A percentile compares a stretch with the other conserved stretches of the same genome.
These are phyloP conservation scores for Plasmodium sp. DNA, from an alignment of 169 alveolate genomes.

Conservation along the genomic window DNA sequence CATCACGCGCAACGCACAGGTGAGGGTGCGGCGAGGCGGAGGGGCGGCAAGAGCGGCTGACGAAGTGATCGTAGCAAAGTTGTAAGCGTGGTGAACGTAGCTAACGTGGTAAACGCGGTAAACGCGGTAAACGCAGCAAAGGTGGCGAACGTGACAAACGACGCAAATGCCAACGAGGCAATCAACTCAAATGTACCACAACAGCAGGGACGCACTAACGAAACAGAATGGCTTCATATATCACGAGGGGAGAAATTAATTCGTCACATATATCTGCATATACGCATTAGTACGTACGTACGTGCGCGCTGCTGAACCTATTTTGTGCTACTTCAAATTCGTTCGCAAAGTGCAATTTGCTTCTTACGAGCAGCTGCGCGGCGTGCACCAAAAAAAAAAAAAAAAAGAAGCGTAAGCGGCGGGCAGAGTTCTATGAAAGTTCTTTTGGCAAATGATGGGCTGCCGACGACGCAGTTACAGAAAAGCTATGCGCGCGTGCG, in stretches of 20 bases:
- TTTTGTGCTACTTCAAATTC: background rate
- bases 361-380: background rate
- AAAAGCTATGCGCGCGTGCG: background rate
- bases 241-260: background rate
- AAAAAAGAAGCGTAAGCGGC: background rate
- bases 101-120: no score
- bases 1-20: background rate
- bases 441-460: background rate
- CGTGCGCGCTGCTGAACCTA: background rate
- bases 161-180: background rate
- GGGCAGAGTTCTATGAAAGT: background rate
- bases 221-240: background rate
- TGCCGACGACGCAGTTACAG: background rate
- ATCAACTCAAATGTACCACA: background rate
- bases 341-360: background rate
- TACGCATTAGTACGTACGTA: background rate
- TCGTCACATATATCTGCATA: background rate
- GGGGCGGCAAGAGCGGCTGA: background rate
- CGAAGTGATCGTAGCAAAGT: background rate
- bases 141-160: background rate
- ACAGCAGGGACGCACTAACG: background rate
- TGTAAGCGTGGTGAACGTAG: no score
- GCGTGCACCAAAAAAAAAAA: background rate
- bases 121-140: background rate
- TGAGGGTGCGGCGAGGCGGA: background rate